These are phyloP conservation scores for Penicillium subrubescens DNA, from an alignment of 495 filamentous ascomycete species.

Conservation along the genomic window DNA sequence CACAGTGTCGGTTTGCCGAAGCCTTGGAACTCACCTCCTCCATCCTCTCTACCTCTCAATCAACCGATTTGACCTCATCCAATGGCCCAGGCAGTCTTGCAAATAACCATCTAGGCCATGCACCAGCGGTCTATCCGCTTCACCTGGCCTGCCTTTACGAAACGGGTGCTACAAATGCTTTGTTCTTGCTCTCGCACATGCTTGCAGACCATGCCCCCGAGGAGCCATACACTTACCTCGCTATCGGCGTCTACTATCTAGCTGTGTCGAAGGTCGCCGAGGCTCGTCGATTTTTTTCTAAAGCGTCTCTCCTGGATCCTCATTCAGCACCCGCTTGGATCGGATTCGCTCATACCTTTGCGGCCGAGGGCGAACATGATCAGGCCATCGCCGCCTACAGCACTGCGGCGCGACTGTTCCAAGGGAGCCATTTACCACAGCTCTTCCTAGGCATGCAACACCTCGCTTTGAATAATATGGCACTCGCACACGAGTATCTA, in stretches of 20 bases:
- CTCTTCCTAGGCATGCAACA: slow-evolving; percentile 99
- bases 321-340: slow-evolving; percentile 99
- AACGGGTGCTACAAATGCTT: slow-evolving; percentile 77
- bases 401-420: slow-evolving; percentile 92
- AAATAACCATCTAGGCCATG: slow-evolving; percentile 73
- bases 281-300: slow-evolving; percentile 92
- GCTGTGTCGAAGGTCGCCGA: slow-evolving; percentile 87
- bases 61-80: slow-evolving; percentile 27
- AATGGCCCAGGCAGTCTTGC: slow-evolving; percentile 24
- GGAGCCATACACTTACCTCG: slow-evolving; percentile 87
- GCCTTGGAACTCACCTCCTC: slow-evolving; percentile 81
- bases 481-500: slow-evolving; percentile 92
- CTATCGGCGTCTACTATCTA: slow-evolving; percentile 94
- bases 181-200: slow-evolving; percentile 93
- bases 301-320: slow-evolving; percentile 94
- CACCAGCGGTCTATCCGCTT: slow-evolving; percentile 84
- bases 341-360: slow-evolving; percentile 98
- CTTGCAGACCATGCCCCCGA: slow-evolving; percentile 90
- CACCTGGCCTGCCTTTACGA: slow-evolving; percentile 93
- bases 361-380: slow-evolving; percentile 99
- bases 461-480: slow-evolving; percentile 91
- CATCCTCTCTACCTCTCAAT: slow-evolving; percentile 63
- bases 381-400: slow-evolving; percentile 98
- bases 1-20: slow-evolving; percentile 89
- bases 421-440: slow-evolving; percentile 94